A percentile compares a stretch with the other conserved stretches of the same genome.
Evolutionary conservation across 179 eudicot species (phyloP).

Genomic region (Silene noctiflora): DNA sequence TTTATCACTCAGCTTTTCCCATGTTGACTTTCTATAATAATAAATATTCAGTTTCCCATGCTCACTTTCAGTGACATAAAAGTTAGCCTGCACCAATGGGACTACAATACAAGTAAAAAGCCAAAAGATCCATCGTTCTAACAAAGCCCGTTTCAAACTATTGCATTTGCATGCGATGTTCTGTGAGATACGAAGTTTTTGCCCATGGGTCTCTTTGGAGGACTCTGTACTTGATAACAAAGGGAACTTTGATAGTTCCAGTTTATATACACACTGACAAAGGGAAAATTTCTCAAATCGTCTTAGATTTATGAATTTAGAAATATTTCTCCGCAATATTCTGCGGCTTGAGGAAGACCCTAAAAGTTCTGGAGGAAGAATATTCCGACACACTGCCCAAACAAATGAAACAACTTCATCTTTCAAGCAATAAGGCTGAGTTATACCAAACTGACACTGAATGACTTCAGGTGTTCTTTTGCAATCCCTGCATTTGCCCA

Average conservation of each 20-base stretch:
- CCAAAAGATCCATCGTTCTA: slow-evolving; percentile 81
- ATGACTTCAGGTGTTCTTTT: slow-evolving; percentile 22
- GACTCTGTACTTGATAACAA: slow-evolving; percentile 47
- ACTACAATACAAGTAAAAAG: slow-evolving; percentile 56
- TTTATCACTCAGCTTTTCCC: slow-evolving; percentile 51
- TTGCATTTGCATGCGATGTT: slow-evolving; percentile 13
- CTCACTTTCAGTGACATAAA: slow-evolving; percentile 88
- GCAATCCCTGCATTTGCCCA: slow-evolving; percentile 5
- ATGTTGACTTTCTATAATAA: slow-evolving; percentile 55
- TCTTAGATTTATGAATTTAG: slow-evolving; percentile 58
- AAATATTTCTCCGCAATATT: slow-evolving; percentile 56
- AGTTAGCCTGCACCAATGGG: slow-evolving; percentile 73
- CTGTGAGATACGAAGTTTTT: neutral
- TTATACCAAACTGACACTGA: slow-evolving; percentile 38
- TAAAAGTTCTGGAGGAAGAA: slow-evolving; percentile 61
- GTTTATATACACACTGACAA: slow-evolving; percentile 54
- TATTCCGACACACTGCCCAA: slow-evolving; percentile 85
- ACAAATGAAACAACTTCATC: slow-evolving; percentile 69
- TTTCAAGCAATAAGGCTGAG: slow-evolving; percentile 44
- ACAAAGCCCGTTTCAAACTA: slow-evolving; percentile 38
- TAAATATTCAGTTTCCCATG: slow-evolving; percentile 64
- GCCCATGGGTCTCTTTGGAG: slow-evolving; percentile 24
- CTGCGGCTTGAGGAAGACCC: slow-evolving; percentile 62
- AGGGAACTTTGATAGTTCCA: slow-evolving; percentile 61
- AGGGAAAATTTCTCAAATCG: slow-evolving; percentile 69